phyloP scores from a whole-genome alignment of 2,329 filamentous ascomycete species.

The Xylaria sp. region DNA sequence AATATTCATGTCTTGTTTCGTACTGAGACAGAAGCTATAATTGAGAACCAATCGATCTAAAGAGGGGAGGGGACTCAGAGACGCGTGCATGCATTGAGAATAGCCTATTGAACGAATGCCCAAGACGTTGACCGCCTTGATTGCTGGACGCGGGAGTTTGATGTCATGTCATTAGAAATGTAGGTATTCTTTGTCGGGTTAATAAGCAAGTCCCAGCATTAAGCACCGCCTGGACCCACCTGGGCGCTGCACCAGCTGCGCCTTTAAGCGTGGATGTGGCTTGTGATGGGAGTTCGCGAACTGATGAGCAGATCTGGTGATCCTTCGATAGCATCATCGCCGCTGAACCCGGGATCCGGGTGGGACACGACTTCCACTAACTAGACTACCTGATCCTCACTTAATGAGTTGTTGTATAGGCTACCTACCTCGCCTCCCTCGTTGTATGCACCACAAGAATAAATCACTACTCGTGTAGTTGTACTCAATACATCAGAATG shows the following conservation, averaged over 20 bases:
- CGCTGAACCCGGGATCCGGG: neutral
- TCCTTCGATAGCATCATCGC: constrained; percentile 16
- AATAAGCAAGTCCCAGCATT: neutral
- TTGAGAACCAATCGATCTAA: neutral
- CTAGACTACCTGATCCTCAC: neutral
- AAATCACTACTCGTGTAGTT: neutral
- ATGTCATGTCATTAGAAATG: no score
- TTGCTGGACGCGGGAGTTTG: no score
- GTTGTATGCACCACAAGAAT: neutral
- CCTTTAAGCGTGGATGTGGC: constrained; percentile 29
- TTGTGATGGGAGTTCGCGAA: constrained; percentile 29
- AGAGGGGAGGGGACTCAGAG: neutral
- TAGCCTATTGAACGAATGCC: neutral
- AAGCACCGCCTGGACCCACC: constrained; percentile 7
- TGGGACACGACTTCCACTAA: constrained; percentile 5
- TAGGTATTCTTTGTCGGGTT: neutral
- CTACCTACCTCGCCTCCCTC: neutral
- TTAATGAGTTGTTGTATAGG: neutral
- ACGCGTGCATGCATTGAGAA: neutral
- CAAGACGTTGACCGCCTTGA: no score
- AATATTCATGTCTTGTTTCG: neutral
- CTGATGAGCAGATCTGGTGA: constrained; percentile 34
- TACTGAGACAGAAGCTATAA: constrained; percentile 7
- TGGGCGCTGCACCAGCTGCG: constrained; percentile 18
- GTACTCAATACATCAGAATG: neutral